phyloP scores from a whole-genome alignment of 257 asterid genomes.

The Solanum phureja region DNA sequence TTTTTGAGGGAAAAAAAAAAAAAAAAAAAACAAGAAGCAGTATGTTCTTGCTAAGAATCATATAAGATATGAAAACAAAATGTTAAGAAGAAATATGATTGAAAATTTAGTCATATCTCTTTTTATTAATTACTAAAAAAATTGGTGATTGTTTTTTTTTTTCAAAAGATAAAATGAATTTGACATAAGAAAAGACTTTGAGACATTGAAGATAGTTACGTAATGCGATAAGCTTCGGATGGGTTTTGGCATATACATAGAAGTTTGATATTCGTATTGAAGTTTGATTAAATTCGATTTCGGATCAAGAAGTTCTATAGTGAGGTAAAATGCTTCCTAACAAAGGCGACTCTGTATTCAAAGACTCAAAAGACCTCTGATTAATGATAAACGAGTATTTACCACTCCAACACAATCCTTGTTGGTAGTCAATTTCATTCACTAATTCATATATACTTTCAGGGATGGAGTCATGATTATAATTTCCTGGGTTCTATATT shows the following conservation, averaged over 20 bases:
- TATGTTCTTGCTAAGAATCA: not conserved
- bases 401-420: not conserved
- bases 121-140: not conserved
- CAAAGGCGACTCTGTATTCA: fast-evolving
- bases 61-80: not conserved
- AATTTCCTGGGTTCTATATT: not conserved
- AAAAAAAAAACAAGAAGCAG: not conserved
- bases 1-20: too few relatives aligned
- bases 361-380: not conserved
- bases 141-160: not conserved
- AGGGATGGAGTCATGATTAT: not conserved
- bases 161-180: not conserved
- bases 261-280: too few relatives aligned
- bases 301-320: fast-evolving
- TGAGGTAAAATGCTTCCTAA: not conserved
- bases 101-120: not conserved
- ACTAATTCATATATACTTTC: too few relatives aligned
- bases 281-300: not conserved
- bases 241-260: not conserved
- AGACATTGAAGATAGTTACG: not conserved
- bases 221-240: not conserved
- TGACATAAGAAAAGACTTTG: not conserved
- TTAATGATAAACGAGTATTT: too few relatives aligned
- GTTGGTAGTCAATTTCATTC: not conserved
- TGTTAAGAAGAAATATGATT: not conserved